Evolutionary conservation across 441 rosid genomes (phyloP), one percentile per base, ranked within the genome.

Genomic region (Pelargonium citronellum): DNA sequence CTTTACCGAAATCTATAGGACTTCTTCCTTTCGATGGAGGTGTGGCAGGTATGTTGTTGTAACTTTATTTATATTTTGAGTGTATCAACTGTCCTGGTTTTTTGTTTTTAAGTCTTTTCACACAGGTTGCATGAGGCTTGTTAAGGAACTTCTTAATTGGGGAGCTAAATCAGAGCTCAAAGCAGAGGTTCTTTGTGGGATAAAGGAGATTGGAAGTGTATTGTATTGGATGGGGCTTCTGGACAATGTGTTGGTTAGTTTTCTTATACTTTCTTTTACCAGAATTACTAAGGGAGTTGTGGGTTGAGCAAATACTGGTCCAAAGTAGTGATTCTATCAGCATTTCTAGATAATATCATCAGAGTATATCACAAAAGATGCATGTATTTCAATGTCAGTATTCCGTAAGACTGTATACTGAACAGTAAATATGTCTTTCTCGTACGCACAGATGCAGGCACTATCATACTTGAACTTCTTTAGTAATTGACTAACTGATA

Each of bases 1-100:
- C 91, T 63, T 79, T 95, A 75, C 98, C 99, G 3, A 95, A 91
- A 83, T 91, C 99, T 69, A 88, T 95, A 70, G 99, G 98, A 75
- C 81, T 95, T 79, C 98, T 95, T 70, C 92, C 96, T 77, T 95
- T 91, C 63, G 98, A 95, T 84, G 95, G 92, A 69, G 97, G 99
- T 65, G 91, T 95, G 46, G 72, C 97, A 84, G 99, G 99, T 95
- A 79, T 2, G 43, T 67, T 20, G 49, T 66, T 39, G 62, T 5
- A 5, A 37, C 22, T 13, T 37, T 22, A 30, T 7, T 62, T 49
- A 63, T 68, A 47, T 47, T 47, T 47, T 47, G 12, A 43, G 27
- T 11, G 39, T 10, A 61, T 61, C 7, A 24, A 61, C 15, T 24
- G 39, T 16, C 27, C 37, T 60, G n/a, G 34, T 4, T 64, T 47